Percentiles rank a stretch among this genome's conserved stretches.
Conservation (phyloP, 1,284 basidiomycete genomes). For the Prillingera fragicola region DNA sequence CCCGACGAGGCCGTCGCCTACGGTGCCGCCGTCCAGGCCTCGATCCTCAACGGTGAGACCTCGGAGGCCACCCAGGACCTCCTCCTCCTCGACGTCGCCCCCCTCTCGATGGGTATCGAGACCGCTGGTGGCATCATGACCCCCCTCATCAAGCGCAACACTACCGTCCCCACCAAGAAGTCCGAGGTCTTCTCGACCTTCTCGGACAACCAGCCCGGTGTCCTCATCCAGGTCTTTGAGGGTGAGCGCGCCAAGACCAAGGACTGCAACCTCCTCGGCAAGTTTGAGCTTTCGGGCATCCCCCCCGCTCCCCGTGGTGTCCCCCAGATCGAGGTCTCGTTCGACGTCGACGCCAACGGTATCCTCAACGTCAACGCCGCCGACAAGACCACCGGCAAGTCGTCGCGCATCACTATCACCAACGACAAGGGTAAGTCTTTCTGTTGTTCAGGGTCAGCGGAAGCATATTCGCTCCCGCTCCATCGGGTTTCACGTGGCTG, state of each 20-base stretch:
- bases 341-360: conserved; percentile 88
- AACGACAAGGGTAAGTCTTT: conserved; percentile 58
- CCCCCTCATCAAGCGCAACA: conserved; percentile 85
- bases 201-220: conserved; percentile 88
- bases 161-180: conserved; percentile 98
- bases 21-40: conserved; percentile 98
- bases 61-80: conserved; percentile 98
- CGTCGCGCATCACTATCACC: conserved; percentile 79
- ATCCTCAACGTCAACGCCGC: conserved; percentile 81
- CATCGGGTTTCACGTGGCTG: too few species aligned
- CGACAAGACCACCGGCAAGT: conserved; percentile 91
- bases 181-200: conserved; percentile 97
- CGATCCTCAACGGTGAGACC: conserved; percentile 95
- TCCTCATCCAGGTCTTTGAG: conserved; percentile 82
- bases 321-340: conserved; percentile 89
- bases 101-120: conserved; percentile 94
- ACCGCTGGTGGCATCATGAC: conserved; percentile 99
- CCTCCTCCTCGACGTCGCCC: conserved; percentile 93
- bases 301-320: conserved; percentile 93
- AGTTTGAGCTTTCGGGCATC: conserved; percentile 88
- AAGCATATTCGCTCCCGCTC: too few species aligned
- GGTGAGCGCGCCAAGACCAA: conserved; percentile 92
- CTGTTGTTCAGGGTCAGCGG: too few species aligned
- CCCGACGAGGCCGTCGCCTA: conserved; percentile 99
- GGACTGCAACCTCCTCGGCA: conserved; percentile 96